Evolutionary conservation across 106 monocot genomes (phyloP), one percentile per base, ranked within the genome.

Genomic region (Posidonia australis): DNA sequence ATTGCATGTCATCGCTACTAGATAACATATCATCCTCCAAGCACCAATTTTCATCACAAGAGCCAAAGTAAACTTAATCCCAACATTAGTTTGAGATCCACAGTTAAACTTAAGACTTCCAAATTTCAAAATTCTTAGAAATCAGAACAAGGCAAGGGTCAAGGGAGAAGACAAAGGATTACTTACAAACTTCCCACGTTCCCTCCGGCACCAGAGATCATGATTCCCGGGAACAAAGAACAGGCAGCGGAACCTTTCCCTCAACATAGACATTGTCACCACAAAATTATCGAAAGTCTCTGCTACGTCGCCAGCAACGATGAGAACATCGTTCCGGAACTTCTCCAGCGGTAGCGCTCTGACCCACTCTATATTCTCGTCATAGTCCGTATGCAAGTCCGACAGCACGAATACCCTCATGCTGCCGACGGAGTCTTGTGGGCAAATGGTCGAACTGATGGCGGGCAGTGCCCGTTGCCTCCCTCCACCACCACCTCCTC

Each of bases 151-250:
- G 22, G 1, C 3, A 55, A 25, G 30, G 21, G 14, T 24, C 6
- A 56, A 5, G 43, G 13, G 16, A 25, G 23, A 29, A 30, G 26
- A 19, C 28, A n/a, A 54, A 42, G n/a, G 16, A 9, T 23, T 20
- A 47, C 83, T 77, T 67, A 90, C 83, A 65, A 65, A 90, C 46
- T 44, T 62, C 32, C 69, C 78, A 3, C 66, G 68, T 73, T 90
- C 90, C 51, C 81, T 78, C 45, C 83, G 71, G 42, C 79, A 86
- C 90, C 90, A 90, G 18, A 90, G 70, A 22, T 90, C 90, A 64
- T 90, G 90, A 56, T 90, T 90, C 43, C 90, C 90, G 20, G 83
- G 86, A 57, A 86, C 83, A 46, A 62, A 90, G 76, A 90, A 90
- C 13, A 90, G 76, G 10, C 25, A 51, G 22, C 65, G 30, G 64